phyloP scores from a whole-genome alignment of 2,329 filamentous ascomycete species.

The Dendryphion nanum region DNA sequence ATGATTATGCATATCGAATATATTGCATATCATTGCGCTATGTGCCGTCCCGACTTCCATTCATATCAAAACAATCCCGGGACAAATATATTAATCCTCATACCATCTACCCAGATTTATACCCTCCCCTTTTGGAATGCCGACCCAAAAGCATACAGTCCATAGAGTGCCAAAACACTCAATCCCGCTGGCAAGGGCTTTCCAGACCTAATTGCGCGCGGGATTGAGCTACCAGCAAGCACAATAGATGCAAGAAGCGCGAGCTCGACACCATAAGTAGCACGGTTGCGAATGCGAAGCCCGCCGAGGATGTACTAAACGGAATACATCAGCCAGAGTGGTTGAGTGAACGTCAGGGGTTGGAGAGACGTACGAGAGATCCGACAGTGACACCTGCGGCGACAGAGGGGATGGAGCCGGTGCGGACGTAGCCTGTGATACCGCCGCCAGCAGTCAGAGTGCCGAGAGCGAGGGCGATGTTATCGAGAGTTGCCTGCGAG shows the following conservation, averaged over 20 bases:
- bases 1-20: too few relatives aligned
- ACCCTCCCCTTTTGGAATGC: slow-evolving; percentile 50
- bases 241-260: slow-evolving; percentile 86
- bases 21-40: too few relatives aligned
- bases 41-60: too few relatives aligned
- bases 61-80: too few relatives aligned
- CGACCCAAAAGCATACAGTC: slow-evolving; percentile 74
- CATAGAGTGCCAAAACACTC: slow-evolving; percentile 75
- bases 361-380: slow-evolving; percentile 48
- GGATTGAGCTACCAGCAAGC: slow-evolving; percentile 79
- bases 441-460: slow-evolving; percentile 83
- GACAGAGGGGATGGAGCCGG: slow-evolving; percentile 82
- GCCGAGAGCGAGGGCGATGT: slow-evolving; percentile 75
- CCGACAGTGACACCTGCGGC: slow-evolving; percentile 84
- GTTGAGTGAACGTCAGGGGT: neutral
- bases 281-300: slow-evolving; percentile 71
- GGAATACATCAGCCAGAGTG: neutral
- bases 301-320: slow-evolving; percentile 71
- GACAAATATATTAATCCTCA: too few relatives aligned
- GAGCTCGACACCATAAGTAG: slow-evolving; percentile 82
- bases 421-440: slow-evolving; percentile 80
- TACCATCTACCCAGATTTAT: too few relatives aligned
- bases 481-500: slow-evolving; percentile 45
- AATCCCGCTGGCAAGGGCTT: slow-evolving; percentile 84
- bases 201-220: slow-evolving; percentile 75